These are phyloP conservation scores for Daldinia vernicosa DNA, from an alignment of 495 filamentous ascomycete genomes.

Conservation along the genomic window DNA sequence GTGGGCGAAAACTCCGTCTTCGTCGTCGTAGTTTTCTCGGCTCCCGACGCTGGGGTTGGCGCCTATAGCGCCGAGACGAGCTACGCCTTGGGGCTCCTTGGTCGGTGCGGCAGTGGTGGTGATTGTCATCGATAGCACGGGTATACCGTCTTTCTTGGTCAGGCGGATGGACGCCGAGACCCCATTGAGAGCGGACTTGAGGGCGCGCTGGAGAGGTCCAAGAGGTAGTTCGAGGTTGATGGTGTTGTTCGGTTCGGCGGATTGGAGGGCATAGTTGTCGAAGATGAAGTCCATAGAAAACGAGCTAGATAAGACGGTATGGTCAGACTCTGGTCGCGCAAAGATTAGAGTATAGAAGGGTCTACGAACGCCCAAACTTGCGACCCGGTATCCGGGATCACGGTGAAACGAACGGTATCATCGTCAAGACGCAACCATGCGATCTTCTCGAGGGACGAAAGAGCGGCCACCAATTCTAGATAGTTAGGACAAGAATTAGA, in stretches of 20 bases:
- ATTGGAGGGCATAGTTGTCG: slow-evolving; percentile 86
- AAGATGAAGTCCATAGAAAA: slow-evolving; percentile 81
- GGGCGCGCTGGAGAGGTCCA: slow-evolving; percentile 78
- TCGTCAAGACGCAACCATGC: slow-evolving; percentile 93
- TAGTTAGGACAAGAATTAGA: slow-evolving; percentile 16
- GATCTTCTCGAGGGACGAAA: slow-evolving; percentile 87
- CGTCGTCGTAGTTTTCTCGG: slow-evolving; percentile 40
- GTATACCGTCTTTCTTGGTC: slow-evolving; percentile 88
- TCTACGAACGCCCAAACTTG: slow-evolving; percentile 93
- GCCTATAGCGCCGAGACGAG: slow-evolving; percentile 33
- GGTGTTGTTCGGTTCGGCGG: slow-evolving; percentile 77
- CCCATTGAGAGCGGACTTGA: slow-evolving; percentile 82
- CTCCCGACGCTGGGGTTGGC: slow-evolving; percentile 27
- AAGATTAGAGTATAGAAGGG: slow-evolving; percentile 3
- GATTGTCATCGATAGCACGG: slow-evolving; percentile 86
- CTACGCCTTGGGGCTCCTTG: slow-evolving; percentile 41
- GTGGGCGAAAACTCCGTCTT: slow-evolving; percentile 57
- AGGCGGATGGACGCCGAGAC: slow-evolving; percentile 83
- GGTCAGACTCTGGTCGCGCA: background rate
- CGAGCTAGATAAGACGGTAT: slow-evolving; percentile 48
- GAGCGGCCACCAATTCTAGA: slow-evolving; percentile 82
- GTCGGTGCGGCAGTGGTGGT: slow-evolving; percentile 64
- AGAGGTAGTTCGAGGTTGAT: slow-evolving; percentile 97
- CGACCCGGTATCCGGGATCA: slow-evolving; percentile 90
- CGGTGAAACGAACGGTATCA: slow-evolving; percentile 88